A percentile compares a stretch with the other conserved stretches of the same genome.
Evolutionary conservation across 2,329 filamentous ascomycete genomes (phyloP).

Genomic region (Ophiocordyceps camponoti-leonardi): DNA sequence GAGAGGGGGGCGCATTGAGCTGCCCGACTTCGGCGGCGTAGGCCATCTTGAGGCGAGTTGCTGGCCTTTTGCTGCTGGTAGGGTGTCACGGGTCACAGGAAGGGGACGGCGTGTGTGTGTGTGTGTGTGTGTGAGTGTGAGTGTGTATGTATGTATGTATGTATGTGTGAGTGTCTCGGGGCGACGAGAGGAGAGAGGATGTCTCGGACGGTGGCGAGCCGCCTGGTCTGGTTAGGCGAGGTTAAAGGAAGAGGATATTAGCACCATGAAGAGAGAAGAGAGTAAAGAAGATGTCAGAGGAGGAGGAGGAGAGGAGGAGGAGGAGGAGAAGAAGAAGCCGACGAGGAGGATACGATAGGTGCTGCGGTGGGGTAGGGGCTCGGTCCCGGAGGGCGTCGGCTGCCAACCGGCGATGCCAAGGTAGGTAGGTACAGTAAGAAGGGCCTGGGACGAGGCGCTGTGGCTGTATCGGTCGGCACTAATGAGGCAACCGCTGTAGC

Average conservation of each 20-base stretch:
- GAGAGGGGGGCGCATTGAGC: slow-evolving; percentile 45
- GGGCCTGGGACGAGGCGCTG: not conserved
- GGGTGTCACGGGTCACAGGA: not conserved
- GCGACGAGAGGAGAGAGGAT: not conserved
- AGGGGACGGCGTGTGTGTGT: not conserved
- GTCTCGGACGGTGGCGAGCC: not conserved
- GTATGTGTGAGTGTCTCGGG: not conserved
- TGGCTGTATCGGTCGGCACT: too few relatives aligned
- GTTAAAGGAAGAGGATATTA: not conserved
- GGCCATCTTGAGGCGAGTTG: slow-evolving; percentile 20
- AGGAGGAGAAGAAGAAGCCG: not conserved
- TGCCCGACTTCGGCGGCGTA: slow-evolving; percentile 27
- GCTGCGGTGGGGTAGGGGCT: not conserved
- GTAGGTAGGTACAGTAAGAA: too few relatives aligned
- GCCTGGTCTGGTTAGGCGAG: slow-evolving; percentile 9
- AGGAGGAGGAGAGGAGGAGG: not conserved
- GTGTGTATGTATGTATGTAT: too few relatives aligned
- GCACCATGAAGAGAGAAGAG: too few relatives aligned
- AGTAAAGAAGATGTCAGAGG: not conserved
- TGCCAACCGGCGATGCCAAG: too few relatives aligned
- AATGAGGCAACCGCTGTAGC: not conserved
- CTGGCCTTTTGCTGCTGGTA: slow-evolving; percentile 4
- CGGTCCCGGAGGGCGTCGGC: not conserved
- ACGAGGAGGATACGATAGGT: not conserved
- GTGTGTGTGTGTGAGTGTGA: too few relatives aligned